phyloP scores from a whole-genome alignment of 2,329 filamentous ascomycete species.

The Beauveria caledonica region DNA sequence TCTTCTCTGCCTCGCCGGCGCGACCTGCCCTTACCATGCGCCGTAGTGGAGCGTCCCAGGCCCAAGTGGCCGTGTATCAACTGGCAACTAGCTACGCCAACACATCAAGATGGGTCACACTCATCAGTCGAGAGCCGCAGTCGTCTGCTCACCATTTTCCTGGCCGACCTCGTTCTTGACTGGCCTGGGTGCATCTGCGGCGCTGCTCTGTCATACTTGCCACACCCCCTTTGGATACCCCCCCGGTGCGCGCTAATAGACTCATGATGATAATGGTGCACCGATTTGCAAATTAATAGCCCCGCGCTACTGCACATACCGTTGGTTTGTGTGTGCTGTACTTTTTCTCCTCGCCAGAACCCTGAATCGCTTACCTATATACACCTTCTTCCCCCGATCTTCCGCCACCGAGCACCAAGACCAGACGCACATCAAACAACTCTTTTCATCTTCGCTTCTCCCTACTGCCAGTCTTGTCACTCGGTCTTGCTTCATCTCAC shows the following conservation, averaged over 20 bases:
- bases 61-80: slow-evolving; percentile 57
- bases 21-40: slow-evolving; percentile 30
- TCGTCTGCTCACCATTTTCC: slow-evolving; percentile 45
- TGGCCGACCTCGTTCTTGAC: neutral
- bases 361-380: slow-evolving; percentile 19
- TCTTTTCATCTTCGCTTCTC: slow-evolving; percentile 16
- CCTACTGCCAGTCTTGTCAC: slow-evolving; percentile 9
- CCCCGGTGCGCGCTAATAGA: slow-evolving; percentile 14
- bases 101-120: slow-evolving; percentile 77
- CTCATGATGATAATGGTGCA: slow-evolving; percentile 5
- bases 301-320: slow-evolving; percentile 10
- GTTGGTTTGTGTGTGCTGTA: slow-evolving; percentile 11
- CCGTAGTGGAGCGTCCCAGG: slow-evolving; percentile 56
- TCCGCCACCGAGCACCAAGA: neutral
- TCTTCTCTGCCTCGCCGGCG: slow-evolving; percentile 2
- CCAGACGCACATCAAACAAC: slow-evolving; percentile 4
- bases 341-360: slow-evolving; percentile 2
- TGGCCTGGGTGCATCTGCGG: slow-evolving; percentile 5
- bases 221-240: slow-evolving; percentile 1
- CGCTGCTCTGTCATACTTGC: neutral
- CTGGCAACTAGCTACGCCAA: slow-evolving; percentile 81
- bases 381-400: slow-evolving; percentile 6
- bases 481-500: slow-evolving; percentile 19
- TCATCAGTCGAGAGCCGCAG: slow-evolving; percentile 56
- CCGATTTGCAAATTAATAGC: slow-evolving; percentile 13